Evolutionary conservation across 306 rosid species (phyloP).

Genomic region (Lathyrus sativus): DNA sequence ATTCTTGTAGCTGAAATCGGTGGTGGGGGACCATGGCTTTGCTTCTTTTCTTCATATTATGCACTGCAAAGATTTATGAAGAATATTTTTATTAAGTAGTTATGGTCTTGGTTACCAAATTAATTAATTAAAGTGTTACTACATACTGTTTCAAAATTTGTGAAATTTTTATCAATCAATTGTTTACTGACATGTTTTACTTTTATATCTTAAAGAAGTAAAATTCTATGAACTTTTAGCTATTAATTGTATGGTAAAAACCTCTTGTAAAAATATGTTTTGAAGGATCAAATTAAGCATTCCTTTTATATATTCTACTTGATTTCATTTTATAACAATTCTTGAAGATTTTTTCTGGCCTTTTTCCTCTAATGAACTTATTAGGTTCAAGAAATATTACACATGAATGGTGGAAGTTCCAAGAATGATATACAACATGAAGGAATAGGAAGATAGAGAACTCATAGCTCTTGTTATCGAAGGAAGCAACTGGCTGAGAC

Average conservation of each 20-base stretch:
- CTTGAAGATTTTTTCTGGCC: too few relatives aligned
- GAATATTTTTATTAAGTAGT: not conserved
- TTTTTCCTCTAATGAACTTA: too few relatives aligned
- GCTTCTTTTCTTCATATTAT: not conserved
- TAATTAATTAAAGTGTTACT: not conserved
- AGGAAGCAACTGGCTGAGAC: too few relatives aligned
- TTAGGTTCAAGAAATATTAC: too few relatives aligned
- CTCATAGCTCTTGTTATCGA: too few relatives aligned
- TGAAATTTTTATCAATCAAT: not conserved
- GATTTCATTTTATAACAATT: not conserved
- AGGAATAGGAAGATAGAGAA: too few relatives aligned
- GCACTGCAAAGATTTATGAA: not conserved
- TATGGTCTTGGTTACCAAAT: not conserved
- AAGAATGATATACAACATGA: too few relatives aligned
- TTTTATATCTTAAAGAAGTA: not conserved
- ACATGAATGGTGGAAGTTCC: too few relatives aligned
- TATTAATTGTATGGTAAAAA: not conserved
- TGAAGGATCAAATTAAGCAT: not conserved
- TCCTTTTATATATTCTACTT: not conserved
- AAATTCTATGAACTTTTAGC: not conserved
- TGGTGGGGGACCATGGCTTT: conserved; percentile 31
- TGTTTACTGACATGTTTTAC: not conserved
- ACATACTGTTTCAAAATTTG: not conserved
- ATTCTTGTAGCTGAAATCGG: not conserved
- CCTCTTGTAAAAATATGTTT: not conserved